Evolutionary conservation across 345 rosid genomes (phyloP).

Genomic region (Rhizophora mangle): DNA sequence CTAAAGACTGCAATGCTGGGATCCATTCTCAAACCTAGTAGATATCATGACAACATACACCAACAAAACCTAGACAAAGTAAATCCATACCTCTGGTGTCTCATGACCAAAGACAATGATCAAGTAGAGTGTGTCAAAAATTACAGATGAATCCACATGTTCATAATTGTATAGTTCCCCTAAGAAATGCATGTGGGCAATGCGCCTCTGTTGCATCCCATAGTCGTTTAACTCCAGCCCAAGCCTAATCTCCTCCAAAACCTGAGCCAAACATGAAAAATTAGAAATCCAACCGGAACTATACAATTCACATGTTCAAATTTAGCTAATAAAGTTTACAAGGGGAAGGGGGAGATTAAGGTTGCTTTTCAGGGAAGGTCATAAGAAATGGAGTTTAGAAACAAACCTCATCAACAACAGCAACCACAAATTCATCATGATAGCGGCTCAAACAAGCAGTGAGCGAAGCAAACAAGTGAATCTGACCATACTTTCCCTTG

Average conservation of each 20-base stretch:
- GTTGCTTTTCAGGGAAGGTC: not conserved
- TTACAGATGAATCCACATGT: slow-evolving; percentile 95
- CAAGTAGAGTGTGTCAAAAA: slow-evolving; percentile 87
- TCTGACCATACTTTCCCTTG: slow-evolving; percentile 95
- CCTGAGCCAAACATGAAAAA: slow-evolving; percentile 45
- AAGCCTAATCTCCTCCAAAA: slow-evolving; percentile 93
- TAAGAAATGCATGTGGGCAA: slow-evolving; percentile 93
- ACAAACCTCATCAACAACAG: slow-evolving; percentile 97
- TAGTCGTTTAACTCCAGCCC: slow-evolving; percentile 92
- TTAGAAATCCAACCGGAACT: slow-evolving; percentile 5
- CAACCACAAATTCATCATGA: slow-evolving; percentile 97
- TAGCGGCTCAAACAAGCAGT: slow-evolving; percentile 96
- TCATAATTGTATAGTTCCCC: slow-evolving; percentile 98
- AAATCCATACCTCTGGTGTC: slow-evolving; percentile 64
- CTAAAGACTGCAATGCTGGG: no score
- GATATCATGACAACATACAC: no score
- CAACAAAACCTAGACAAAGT: not conserved
- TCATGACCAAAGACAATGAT: slow-evolving; percentile 77
- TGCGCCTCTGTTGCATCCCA: slow-evolving; percentile 96
- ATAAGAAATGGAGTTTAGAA: not conserved
- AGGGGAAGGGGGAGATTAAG: not conserved
- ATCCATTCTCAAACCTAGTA: no score
- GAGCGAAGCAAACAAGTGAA: slow-evolving; percentile 94
- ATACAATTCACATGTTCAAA: not conserved
- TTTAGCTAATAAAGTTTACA: not conserved